Conservation (phyloP, 1,139 yeast species). For the Hanseniaspora sp. region DNA sequence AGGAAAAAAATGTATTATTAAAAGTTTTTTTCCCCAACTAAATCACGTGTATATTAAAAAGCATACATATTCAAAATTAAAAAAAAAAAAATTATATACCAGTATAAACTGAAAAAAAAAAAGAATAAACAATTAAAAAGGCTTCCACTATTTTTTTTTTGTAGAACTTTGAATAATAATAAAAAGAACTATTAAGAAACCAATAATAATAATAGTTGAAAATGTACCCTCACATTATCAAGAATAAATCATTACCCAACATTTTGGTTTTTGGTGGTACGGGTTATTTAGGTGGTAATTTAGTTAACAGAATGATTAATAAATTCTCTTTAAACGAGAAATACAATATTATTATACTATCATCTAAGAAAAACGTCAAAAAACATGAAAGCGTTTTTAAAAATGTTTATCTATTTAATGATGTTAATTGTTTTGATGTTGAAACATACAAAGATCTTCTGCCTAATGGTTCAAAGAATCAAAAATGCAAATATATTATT, state of each 20-base stretch:
- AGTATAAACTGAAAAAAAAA: no score
- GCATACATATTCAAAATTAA: no score
- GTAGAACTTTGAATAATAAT: no score
- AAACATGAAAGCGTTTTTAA: not conserved
- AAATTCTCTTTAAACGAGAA: conserved; percentile 1
- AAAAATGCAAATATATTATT: conserved; percentile 2
- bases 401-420: not conserved
- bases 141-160: no score
- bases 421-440: not conserved
- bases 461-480: not conserved
- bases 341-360: conserved; percentile 2
- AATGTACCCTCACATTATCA: not conserved
- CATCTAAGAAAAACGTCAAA: not conserved
- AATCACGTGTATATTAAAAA: no score
- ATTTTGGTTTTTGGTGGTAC: conserved; percentile 12
- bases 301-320: not conserved
- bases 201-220: no score
- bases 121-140: no score
- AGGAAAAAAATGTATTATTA: no score
- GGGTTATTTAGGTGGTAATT: conserved; percentile 9
- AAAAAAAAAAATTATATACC: no score
- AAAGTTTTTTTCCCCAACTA: no score
- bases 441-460: not conserved
- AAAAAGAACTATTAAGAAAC: no score
- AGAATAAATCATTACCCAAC: conserved; percentile 1